Evolutionary conservation across 2,329 filamentous ascomycete genomes (phyloP), one percentile per base, ranked within the genome.

Genomic region (Pseudogymnoascus pannorum): DNA sequence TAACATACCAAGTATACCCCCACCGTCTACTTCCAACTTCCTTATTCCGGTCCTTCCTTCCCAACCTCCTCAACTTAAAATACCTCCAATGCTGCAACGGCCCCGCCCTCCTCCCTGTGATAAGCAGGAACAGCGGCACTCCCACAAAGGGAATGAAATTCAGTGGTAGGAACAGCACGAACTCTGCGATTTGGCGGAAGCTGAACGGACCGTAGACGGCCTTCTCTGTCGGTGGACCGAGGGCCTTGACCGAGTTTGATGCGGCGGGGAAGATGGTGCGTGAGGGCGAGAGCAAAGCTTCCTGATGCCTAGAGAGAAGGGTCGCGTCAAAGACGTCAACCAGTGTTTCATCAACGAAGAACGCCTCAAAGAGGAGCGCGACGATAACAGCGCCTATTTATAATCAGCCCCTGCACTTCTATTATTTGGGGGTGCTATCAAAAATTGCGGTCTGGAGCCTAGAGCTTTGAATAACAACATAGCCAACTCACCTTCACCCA

Each of bases 51-150:
- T 95, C 84, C 68, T 88, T 86, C 73, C 87, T 91, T 40, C 82
- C 82, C 66, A 95, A 79, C 0, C 87, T 89, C 40, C 87, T 80
- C 57, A 99, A 78, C 69, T 92, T 84, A 72, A 92, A 97, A 79
- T 94, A 97, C 62, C 94, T 81, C 79, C 92, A 94, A 68, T 97
- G 92, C 61, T 94, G 87, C 26, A 97, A 83, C 31, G 93, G 94
- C 0, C 94, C 93, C 4, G 91, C 85, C 24, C 93, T 82, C 54
- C 92, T 91, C 1, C 93, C 94, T 0, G 92, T 97, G 66, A 96
- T 81, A 61, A 96, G 75, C 64, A 99, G 82, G 72, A 97, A 99
- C 64, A 94, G 81, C 0, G 91, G 90, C 0, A 89, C 88, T 14
- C 93, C 93, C 12, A 91, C 83, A 54, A 88, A 84, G 0, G 93